These are phyloP conservation scores for Chionographis japonica DNA, from an alignment of 106 monocot genomes.

Conservation along the genomic window DNA sequence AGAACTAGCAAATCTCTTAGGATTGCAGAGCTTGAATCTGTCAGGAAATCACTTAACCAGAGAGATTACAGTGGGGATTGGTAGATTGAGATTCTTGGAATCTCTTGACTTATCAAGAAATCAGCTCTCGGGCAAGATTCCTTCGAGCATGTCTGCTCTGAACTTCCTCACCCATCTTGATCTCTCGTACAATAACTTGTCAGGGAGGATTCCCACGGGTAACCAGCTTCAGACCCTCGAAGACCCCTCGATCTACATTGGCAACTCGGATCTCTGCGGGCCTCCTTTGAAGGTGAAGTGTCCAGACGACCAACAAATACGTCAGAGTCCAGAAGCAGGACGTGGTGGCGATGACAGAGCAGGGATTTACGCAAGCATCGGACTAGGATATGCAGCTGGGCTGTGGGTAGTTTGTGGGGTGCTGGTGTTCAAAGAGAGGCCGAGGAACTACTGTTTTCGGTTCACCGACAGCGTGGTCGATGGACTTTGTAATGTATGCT, in stretches of 20 bases:
- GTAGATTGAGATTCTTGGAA: background rate
- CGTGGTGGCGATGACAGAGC: too few relatives aligned
- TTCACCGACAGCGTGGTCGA: too few relatives aligned
- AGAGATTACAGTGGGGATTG: constrained; percentile 19
- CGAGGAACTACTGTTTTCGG: too few relatives aligned
- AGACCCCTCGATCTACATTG: background rate
- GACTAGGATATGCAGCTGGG: too few relatives aligned
- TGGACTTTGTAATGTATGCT: too few relatives aligned
- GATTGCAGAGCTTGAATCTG: constrained; percentile 10
- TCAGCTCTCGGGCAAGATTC: constrained; percentile 16
- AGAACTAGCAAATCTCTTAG: constrained; percentile 3
- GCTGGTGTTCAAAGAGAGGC: too few relatives aligned
- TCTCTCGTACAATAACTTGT: constrained; percentile 25
- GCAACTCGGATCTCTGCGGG: too few relatives aligned
- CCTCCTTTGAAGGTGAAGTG: too few relatives aligned
- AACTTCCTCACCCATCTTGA: constrained; percentile 9
- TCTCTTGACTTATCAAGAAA: constrained; percentile 30
- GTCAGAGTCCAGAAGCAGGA: too few relatives aligned
- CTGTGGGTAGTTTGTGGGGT: too few relatives aligned
- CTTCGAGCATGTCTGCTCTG: constrained; percentile 6
- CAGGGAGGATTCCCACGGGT: constrained; percentile 6
- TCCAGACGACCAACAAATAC: too few relatives aligned
- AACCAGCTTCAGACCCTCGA: constrained; percentile 10
- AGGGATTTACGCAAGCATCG: too few relatives aligned
- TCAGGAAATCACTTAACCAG: constrained; percentile 14